Evolutionary conservation across 306 rosid species (phyloP), one percentile per base, ranked within the genome.

Genomic region (Quercus aquifolioides): DNA sequence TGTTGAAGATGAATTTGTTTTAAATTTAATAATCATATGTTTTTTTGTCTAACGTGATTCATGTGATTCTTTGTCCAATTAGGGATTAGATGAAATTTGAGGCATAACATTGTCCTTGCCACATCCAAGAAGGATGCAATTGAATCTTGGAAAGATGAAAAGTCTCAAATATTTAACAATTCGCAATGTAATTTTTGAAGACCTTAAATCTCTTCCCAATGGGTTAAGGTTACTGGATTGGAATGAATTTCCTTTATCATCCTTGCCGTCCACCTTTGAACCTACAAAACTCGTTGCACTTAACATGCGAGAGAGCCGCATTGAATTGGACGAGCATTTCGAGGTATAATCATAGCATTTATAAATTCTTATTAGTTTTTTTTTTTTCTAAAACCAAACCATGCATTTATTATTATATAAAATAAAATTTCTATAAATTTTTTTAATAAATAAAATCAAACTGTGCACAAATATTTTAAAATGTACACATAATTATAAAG

Each of bases 201-300:
- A 67, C 7, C 79, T 83, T 11, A 38, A 74, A 7, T 68, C 78
- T 74, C 80, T 85, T 18, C 81, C 88, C 20, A 69, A 75, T 35
- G 73, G 54, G 74, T 82, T 87, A 78, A 84, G 83, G 73, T 14
- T 84, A 23, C 83, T 87, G 31, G 69, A 73, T 15, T 88, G 91
- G 91, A 64, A 33, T 13, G 67, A 56, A 28, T 81, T 59, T 79
- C 85, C 87, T 15, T 81, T 73, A 17, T 30, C 74, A 20, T 41
- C 65, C 65, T 69, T 86, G 17, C 89, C 89, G 0, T 64, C 70
- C 7, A 69, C 54, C 65, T 79, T 88, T 81, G 56, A 60, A 72
- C 85, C 83, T 9, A 46, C 15, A 49, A 55, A 82, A 17, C 87
- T 85, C 62, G 77, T 55, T 70, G 80, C 5, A 4, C 83, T 88